Percentiles rank a stretch among this genome's conserved stretches.
phyloP scores from a whole-genome alignment of 352 stramenopile species.

The Bremia lactucae region DNA sequence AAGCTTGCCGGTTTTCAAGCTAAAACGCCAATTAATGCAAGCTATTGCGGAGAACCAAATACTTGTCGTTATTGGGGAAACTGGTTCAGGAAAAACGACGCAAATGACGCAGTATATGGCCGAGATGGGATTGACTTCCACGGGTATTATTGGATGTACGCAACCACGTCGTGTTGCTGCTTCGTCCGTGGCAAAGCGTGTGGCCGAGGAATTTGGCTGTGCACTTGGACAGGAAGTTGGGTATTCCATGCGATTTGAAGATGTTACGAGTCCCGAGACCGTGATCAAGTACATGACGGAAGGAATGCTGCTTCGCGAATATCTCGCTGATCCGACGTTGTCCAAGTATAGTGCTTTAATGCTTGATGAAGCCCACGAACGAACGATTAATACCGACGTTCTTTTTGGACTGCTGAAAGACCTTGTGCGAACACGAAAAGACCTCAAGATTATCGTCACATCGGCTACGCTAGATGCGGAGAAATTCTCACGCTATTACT shows the following conservation, averaged over 20 bases:
- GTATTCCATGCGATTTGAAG: constrained; percentile 86
- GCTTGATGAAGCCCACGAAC: constrained; percentile 98
- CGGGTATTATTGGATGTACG: constrained; percentile 94
- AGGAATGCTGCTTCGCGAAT: constrained; percentile 99
- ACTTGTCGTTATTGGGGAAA: constrained; percentile 98
- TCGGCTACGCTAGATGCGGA: constrained; percentile 95
- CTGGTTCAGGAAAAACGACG: constrained; percentile 97
- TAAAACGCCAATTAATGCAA: constrained; percentile 94
- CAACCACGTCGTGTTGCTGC: constrained; percentile 96
- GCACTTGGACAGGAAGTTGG: constrained; percentile 90
- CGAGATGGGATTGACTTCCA: constrained; percentile 95
- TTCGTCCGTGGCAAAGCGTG: constrained; percentile 94
- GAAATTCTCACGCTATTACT: constrained; percentile 98
- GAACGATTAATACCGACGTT: constrained; percentile 97
- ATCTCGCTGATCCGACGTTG: constrained; percentile 93
- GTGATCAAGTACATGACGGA: constrained; percentile 99
- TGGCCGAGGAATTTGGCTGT: constrained; percentile 94
- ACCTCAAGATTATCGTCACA: constrained; percentile 87
- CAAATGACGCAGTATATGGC: constrained; percentile 99
- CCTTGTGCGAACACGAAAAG: constrained; percentile 71
- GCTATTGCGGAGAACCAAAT: constrained; percentile 93
- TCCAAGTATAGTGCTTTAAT: constrained; percentile 93
- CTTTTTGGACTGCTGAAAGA: constrained; percentile 94
- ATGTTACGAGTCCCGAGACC: constrained; percentile 84
- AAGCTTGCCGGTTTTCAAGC: constrained; percentile 92